Conservation (phyloP, 2,329 filamentous ascomycete species). For the Trichoderma koningiopsis region DNA sequence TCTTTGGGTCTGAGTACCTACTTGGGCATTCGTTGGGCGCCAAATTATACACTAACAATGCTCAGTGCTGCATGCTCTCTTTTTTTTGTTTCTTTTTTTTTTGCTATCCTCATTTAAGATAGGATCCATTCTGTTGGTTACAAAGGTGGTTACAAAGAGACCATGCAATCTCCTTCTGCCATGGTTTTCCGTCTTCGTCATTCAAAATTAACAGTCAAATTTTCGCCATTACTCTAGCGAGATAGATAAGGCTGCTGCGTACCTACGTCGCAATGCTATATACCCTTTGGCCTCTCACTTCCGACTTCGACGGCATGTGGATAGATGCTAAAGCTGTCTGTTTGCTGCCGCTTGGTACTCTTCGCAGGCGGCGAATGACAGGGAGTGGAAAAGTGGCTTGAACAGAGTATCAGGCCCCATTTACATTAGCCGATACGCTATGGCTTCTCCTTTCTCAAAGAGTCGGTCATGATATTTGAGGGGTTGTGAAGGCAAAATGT, state of each 20-base stretch:
- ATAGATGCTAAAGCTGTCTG: not conserved
- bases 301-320: not conserved
- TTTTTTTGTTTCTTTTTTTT: not conserved
- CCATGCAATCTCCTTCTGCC: not conserved
- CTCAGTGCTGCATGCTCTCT: not conserved
- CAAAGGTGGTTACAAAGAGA: not conserved
- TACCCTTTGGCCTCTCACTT: not conserved
- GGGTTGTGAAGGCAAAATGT: not conserved
- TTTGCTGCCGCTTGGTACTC: not conserved
- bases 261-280: not conserved
- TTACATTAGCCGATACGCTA: conserved; percentile 4
- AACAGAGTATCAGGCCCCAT: not conserved
- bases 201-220: not conserved
- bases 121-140: not conserved
- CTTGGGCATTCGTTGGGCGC: conserved; percentile 14
- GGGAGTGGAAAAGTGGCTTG: not conserved
- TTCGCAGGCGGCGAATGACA: not conserved
- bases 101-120: not conserved
- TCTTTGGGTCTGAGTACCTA: not conserved
- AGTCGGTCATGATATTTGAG: conserved; percentile 10
- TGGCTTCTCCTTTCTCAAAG: not conserved
- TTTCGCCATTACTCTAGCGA: not conserved
- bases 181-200: not conserved
- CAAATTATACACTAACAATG: conserved; percentile 4
- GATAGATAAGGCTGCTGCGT: not conserved